Evolutionary conservation across 805 yeast genomes (phyloP).

Genomic region (Candida caryicola): DNA sequence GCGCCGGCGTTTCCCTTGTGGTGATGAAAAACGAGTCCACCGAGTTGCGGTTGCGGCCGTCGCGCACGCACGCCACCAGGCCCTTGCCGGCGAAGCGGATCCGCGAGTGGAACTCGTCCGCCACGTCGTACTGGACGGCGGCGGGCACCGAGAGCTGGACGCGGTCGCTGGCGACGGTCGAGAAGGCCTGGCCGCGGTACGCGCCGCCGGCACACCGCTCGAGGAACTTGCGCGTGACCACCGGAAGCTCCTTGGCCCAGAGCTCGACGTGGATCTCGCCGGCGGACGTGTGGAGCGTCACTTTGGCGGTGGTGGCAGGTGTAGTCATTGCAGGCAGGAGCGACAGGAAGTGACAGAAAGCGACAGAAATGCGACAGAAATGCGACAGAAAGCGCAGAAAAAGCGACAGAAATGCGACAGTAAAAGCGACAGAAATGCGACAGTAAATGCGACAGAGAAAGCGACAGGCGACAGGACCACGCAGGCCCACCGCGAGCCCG

Average conservation of each 20-base stretch:
- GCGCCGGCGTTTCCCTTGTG: conserved; percentile 42
- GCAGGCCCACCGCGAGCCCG: too few relatives aligned
- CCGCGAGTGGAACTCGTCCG: conserved; percentile 49
- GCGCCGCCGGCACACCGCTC: conserved; percentile 43
- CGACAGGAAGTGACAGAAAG: too few relatives aligned
- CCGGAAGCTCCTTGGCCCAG: conserved; percentile 69
- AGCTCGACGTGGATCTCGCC: conserved; percentile 60
- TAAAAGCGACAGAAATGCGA: too few relatives aligned
- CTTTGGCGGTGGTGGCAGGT: conserved; percentile 60
- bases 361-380: too few relatives aligned
- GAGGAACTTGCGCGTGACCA: conserved; percentile 46
- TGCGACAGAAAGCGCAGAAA: too few relatives aligned
- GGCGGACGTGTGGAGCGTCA: conserved; percentile 52
- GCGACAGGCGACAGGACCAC: too few relatives aligned
- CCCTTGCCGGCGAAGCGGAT: conserved; percentile 53
- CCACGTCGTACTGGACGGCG: conserved; percentile 11
- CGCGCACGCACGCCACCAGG: conserved; percentile 48
- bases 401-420: too few relatives aligned
- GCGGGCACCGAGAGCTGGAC: conserved; percentile 34
- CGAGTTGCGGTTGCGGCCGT: conserved; percentile 19
- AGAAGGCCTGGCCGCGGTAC: conserved; percentile 43
- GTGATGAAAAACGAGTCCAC: conserved; percentile 43
- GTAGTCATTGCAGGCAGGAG: too few relatives aligned
- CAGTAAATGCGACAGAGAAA: too few relatives aligned
- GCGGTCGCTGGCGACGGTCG: conserved; percentile 32